Conservation (phyloP, 2,329 filamentous ascomycete species). For the Aspergillus sojae region DNA sequence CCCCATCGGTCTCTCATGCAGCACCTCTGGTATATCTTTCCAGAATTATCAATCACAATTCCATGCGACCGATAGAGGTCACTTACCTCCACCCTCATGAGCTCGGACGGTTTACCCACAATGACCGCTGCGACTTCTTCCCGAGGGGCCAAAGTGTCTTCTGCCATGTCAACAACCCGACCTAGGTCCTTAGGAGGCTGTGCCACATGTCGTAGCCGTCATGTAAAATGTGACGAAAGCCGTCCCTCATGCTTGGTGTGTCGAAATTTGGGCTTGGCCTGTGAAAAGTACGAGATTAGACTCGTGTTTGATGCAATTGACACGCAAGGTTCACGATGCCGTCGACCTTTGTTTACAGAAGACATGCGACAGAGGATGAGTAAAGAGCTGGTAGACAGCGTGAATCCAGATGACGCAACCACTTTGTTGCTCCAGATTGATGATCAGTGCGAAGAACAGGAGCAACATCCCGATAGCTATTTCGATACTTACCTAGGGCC, state of each 20-base stretch:
- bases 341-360: constrained; percentile 50
- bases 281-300: constrained; percentile 45
- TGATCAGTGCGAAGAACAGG: neutral
- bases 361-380: constrained; percentile 39
- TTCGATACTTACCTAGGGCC: neutral
- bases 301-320: constrained; percentile 40
- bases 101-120: too few relatives aligned
- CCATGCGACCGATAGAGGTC: neutral
- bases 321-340: constrained; percentile 33
- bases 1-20: neutral
- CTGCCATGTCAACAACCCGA: constrained; percentile 2
- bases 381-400: constrained; percentile 35
- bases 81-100: neutral
- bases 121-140: neutral
- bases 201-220: constrained; percentile 41
- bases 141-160: neutral
- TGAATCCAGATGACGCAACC: constrained; percentile 16
- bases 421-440: neutral
- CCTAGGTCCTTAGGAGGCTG: constrained; percentile 12
- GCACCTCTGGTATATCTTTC: neutral
- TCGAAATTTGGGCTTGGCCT: constrained; percentile 35
- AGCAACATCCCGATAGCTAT: neutral
- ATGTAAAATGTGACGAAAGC: constrained; percentile 51
- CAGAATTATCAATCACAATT: neutral
- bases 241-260: constrained; percentile 46